A percentile compares a stretch with the other conserved stretches of the same genome.
Conservation (phyloP, 2,329 filamentous ascomycete genomes). For the Aureobasidium musti region DNA sequence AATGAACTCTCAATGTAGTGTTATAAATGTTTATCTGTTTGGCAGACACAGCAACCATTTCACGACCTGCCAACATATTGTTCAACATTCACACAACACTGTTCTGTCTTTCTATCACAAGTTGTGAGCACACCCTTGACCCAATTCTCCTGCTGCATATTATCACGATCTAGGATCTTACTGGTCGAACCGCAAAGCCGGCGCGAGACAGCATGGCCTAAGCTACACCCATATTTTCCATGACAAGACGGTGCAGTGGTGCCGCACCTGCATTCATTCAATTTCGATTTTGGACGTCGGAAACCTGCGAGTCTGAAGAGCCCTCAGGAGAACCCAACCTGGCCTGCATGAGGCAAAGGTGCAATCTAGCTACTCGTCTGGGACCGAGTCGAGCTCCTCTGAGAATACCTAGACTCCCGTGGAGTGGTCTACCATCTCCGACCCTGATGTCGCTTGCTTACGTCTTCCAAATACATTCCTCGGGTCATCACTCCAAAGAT, state of each 20-base stretch:
- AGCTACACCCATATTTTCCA: neutral
- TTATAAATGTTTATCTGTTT: neutral
- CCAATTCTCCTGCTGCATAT: neutral
- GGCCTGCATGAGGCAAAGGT: neutral
- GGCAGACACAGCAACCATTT: neutral
- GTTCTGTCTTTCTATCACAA: neutral
- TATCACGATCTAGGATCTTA: neutral
- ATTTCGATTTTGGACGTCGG: neutral
- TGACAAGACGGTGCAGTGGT: no score
- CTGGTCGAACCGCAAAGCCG: neutral
- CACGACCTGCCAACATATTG: neutral
- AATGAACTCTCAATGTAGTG: neutral
- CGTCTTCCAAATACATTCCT: neutral
- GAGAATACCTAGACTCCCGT: neutral
- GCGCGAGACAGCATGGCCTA: neutral
- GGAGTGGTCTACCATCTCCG: neutral
- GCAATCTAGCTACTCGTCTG: neutral
- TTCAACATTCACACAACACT: neutral
- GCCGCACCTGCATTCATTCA: neutral
- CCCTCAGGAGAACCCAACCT: neutral
- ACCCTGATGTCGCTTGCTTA: conserved; percentile 12
- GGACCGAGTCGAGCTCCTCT: neutral
- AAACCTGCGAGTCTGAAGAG: neutral
- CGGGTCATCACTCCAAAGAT: neutral
- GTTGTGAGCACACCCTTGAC: neutral